A percentile compares a stretch with the other conserved stretches of the same genome.
Conservation (phyloP, 805 yeast species). For the Scheffersomyces amazonensis region DNA sequence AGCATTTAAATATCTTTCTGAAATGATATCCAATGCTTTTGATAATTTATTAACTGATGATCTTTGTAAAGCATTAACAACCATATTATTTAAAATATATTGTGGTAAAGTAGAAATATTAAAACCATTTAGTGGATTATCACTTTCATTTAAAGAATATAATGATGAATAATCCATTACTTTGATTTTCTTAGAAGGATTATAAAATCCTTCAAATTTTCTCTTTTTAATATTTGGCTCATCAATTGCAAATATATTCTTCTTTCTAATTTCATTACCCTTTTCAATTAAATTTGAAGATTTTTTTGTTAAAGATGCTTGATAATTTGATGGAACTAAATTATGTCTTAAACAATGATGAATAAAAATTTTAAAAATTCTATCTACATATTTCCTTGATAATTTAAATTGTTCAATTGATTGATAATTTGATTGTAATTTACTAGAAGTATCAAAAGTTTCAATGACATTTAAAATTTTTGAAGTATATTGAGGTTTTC, state of each 20-base stretch:
- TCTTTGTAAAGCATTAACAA: slow-evolving; percentile 59
- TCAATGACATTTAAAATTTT: slow-evolving; percentile 59
- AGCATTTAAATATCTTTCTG: slow-evolving; percentile 57
- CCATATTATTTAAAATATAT: slow-evolving; percentile 61
- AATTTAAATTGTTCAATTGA: slow-evolving; percentile 48
- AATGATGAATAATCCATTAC: slow-evolving; percentile 53
- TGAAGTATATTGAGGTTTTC: slow-evolving; percentile 59
- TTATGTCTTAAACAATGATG: slow-evolving; percentile 35
- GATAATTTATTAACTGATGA: slow-evolving; percentile 52
- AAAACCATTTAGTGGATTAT: slow-evolving; percentile 60
- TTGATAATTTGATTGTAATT: slow-evolving; percentile 50
- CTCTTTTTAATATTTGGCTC: slow-evolving; percentile 33
- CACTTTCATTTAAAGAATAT: slow-evolving; percentile 62
- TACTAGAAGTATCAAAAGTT: slow-evolving; percentile 56
- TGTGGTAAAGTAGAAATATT: slow-evolving; percentile 70
- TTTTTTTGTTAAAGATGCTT: slow-evolving; percentile 24
- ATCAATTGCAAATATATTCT: slow-evolving; percentile 28
- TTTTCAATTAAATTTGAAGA: slow-evolving; percentile 26
- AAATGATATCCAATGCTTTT: slow-evolving; percentile 67
- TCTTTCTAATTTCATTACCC: slow-evolving; percentile 41
- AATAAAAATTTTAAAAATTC: slow-evolving; percentile 47
- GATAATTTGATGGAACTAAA: slow-evolving; percentile 33
- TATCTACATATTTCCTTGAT: slow-evolving; percentile 60
- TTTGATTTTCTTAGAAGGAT: slow-evolving; percentile 26
- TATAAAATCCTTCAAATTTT: slow-evolving; percentile 41